These are phyloP conservation scores for Xylariaceae sp. DNA, from an alignment of 2,329 filamentous ascomycete genomes.

Conservation along the genomic window DNA sequence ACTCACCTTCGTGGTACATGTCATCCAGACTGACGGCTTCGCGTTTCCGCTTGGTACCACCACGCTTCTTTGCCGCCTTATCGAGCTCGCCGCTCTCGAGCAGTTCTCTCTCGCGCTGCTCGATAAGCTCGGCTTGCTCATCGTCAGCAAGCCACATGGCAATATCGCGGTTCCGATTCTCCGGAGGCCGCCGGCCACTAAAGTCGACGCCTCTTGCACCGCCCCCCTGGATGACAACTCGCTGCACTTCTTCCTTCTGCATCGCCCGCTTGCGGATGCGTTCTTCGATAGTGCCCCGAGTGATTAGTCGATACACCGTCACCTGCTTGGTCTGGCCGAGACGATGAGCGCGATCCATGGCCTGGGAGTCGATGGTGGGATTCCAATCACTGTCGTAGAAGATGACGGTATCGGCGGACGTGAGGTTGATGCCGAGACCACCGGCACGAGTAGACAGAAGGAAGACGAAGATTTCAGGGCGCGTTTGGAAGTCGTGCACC, in stretches of 20 bases:
- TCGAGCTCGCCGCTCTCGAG: slow-evolving; percentile 65
- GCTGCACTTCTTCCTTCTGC: slow-evolving; percentile 98
- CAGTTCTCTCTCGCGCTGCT: slow-evolving; percentile 84
- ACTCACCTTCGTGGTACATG: slow-evolving; percentile 98
- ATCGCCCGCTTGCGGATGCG: slow-evolving; percentile 93
- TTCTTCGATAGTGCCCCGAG: slow-evolving; percentile 93
- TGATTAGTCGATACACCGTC: slow-evolving; percentile 96
- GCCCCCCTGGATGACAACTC: slow-evolving; percentile 90
- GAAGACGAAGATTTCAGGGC: slow-evolving; percentile 95
- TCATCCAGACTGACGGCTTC: slow-evolving; percentile 73
- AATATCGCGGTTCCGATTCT: slow-evolving; percentile 96
- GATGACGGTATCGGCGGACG: slow-evolving; percentile 94
- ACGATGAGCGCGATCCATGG: slow-evolving; percentile 98
- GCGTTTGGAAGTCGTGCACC: slow-evolving; percentile 91
- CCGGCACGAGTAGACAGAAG: slow-evolving; percentile 91
- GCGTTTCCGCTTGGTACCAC: slow-evolving; percentile 51
- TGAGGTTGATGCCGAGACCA: slow-evolving; percentile 96
- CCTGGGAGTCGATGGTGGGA: slow-evolving; percentile 95
- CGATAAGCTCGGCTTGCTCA: slow-evolving; percentile 89
- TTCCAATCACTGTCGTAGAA: slow-evolving; percentile 99
- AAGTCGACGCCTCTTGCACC: slow-evolving; percentile 88
- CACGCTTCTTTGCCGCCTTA: slow-evolving; percentile 57
- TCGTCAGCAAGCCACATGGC: slow-evolving; percentile 98
- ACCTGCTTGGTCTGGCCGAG: slow-evolving; percentile 93
- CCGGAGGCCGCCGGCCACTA: slow-evolving; percentile 78